phyloP scores from a whole-genome alignment of 177 flowering plant species.

The Vitis hybrid region DNA sequence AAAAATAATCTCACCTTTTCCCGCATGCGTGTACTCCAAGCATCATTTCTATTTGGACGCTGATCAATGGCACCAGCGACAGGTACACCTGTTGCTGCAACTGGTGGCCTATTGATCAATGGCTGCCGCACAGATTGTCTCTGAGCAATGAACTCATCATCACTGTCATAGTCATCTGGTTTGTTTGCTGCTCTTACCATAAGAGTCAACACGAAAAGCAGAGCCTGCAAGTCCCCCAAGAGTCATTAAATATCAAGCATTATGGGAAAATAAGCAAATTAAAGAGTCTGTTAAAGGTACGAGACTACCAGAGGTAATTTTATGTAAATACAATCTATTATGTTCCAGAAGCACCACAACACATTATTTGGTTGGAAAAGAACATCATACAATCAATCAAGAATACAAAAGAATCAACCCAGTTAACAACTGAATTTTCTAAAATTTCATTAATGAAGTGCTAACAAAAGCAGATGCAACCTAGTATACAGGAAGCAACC shows the following conservation, averaged over 20 bases:
- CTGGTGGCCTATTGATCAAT: slow-evolving; percentile 63
- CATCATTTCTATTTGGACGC: slow-evolving; percentile 81
- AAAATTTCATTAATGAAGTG: too few species aligned
- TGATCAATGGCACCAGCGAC: slow-evolving; percentile 70
- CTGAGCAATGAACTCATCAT: slow-evolving; percentile 74
- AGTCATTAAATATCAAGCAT: neutral
- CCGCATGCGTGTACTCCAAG: slow-evolving; percentile 96
- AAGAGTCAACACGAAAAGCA: slow-evolving; percentile 77
- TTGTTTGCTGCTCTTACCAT: slow-evolving; percentile 79
- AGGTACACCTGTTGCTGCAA: slow-evolving; percentile 78
- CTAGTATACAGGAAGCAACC: too few species aligned
- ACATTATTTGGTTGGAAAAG: too few species aligned
- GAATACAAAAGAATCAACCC: too few species aligned
- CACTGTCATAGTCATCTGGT: slow-evolving; percentile 90
- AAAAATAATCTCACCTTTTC: slow-evolving; percentile 67
- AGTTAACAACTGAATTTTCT: too few species aligned
- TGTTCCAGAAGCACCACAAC: too few species aligned
- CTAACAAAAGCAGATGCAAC: too few species aligned
- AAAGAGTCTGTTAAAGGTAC: too few species aligned
- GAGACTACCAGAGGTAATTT: too few species aligned
- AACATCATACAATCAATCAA: too few species aligned
- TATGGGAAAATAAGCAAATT: neutral
- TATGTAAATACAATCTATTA: too few species aligned
- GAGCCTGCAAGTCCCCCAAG: slow-evolving; percentile 56
- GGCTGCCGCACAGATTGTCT: slow-evolving; percentile 76